Conservation (phyloP, 2,329 filamentous ascomycete species). For the Sclerotinia glacialis region DNA sequence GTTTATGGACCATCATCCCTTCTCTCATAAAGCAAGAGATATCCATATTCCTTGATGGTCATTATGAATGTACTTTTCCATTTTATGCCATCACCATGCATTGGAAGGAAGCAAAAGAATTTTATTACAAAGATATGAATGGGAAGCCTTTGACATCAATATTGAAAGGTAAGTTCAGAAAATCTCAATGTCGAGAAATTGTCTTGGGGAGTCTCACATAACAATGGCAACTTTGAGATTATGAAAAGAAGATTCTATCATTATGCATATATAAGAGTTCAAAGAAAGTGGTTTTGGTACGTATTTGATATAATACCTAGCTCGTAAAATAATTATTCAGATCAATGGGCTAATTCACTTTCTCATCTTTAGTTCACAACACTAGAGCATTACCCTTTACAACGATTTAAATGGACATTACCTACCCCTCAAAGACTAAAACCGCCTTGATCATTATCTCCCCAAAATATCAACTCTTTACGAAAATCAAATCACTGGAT, state of each 20-base stretch:
- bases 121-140: accelerated
- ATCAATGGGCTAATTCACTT: background rate
- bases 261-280: background rate
- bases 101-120: background rate
- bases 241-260: background rate
- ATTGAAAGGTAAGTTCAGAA: background rate
- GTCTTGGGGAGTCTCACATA: accelerated
- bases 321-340: background rate
- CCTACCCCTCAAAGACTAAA: accelerated
- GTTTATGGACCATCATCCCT: no score
- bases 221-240: no score
- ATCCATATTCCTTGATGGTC: background rate
- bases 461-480: background rate
- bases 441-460: no score
- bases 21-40: background rate
- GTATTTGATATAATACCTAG: no score
- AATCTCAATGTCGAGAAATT: accelerated
- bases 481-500: background rate
- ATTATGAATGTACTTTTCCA: background rate
- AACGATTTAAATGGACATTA: no score
- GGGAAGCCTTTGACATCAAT: no score
- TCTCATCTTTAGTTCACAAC: background rate
- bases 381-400: no score
- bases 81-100: background rate
- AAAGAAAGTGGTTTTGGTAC: background rate